Percentiles rank a stretch among this genome's conserved stretches.
phyloP scores from a whole-genome alignment of 345 rosid species.

The Citrus australasica region DNA sequence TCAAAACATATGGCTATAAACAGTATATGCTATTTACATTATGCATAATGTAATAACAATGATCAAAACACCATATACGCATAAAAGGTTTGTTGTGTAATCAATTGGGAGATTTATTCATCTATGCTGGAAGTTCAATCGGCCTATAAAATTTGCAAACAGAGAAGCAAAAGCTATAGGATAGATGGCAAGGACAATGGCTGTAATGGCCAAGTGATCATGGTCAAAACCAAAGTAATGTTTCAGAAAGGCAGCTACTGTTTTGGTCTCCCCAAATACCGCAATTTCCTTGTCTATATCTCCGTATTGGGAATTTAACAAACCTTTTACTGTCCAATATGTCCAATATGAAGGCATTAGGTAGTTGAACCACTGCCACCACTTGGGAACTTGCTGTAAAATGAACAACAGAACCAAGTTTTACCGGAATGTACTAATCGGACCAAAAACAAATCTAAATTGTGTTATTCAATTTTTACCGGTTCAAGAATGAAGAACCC shows the following conservation, averaged over 20 bases:
- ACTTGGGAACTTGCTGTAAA: neutral
- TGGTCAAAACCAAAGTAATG: neutral
- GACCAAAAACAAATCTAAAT: too few species aligned
- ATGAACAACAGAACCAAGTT: neutral
- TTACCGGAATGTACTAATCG: too few species aligned
- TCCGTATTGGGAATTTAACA: neutral
- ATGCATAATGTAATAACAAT: too few species aligned
- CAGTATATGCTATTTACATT: too few species aligned
- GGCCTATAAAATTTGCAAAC: neutral
- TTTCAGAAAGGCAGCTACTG: neutral
- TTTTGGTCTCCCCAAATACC: neutral
- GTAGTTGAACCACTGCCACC: neutral
- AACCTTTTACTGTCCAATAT: neutral
- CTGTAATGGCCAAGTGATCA: neutral
- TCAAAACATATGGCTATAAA: too few species aligned
- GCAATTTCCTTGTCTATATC: neutral
- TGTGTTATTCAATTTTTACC: too few species aligned
- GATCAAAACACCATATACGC: too few species aligned
- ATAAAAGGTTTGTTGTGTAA: too few species aligned
- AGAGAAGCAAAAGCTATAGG: neutral
- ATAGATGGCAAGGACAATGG: neutral
- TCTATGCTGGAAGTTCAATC: neutral
- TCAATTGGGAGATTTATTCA: neutral
- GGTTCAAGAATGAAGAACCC: too few species aligned
- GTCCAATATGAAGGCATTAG: neutral